Conservation (phyloP, 441 rosid species). For the Pelargonium australe region DNA sequence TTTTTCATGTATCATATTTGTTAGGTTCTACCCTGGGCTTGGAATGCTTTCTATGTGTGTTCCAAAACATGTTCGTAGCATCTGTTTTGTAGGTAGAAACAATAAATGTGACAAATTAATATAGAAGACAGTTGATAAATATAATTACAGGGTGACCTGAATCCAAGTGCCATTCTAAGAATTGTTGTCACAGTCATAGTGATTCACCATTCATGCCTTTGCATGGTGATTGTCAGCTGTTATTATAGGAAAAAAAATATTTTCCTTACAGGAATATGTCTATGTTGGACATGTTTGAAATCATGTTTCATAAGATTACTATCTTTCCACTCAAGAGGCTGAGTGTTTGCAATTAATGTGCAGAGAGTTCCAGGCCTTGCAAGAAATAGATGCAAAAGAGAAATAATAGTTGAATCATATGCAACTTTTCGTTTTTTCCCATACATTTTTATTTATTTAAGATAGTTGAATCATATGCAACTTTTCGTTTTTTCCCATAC, state of each 20-base stretch:
- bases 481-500: background rate
- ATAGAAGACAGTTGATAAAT: constrained; percentile 1
- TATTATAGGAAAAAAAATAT: background rate
- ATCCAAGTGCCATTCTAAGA: background rate
- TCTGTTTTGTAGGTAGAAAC: background rate
- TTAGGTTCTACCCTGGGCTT: background rate
- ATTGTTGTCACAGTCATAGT: background rate
- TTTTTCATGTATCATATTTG: background rate
- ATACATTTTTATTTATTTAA: background rate
- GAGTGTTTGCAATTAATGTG: background rate
- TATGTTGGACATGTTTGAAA: background rate
- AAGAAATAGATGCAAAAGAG: background rate
- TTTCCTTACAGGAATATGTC: background rate
- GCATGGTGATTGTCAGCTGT: background rate
- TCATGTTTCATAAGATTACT: background rate
- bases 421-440: background rate
- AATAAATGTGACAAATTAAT: background rate
- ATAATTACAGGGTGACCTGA: background rate
- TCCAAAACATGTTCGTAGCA: background rate
- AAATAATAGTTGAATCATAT: background rate
- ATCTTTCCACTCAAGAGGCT: background rate
- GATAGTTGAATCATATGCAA: background rate
- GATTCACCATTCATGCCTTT: background rate
- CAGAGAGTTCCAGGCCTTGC: background rate
- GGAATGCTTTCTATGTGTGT: background rate